Base-by-base conservation (phyloP, 1,284 basidiomycete species). In the Athelia sp. region DNA sequence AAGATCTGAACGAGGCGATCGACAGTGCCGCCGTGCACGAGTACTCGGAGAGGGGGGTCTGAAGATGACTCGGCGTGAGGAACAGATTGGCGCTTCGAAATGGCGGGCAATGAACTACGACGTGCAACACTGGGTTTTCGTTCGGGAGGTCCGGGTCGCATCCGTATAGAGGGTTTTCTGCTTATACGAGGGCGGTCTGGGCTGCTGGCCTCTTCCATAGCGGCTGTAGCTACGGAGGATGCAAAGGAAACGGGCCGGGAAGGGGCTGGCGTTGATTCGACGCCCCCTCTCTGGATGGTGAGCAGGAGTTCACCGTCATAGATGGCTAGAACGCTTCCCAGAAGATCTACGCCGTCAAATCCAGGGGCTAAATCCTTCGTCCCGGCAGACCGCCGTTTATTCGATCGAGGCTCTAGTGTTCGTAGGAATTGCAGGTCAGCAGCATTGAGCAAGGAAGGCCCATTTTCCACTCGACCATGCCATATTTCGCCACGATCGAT, bases 1-100 rank as follows among this genome's bases (percentile, higher is more conserved):
- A 92, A 73, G 11, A 90, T 74, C 44, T 84, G 79, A 8, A 91
- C 84, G 3, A 92, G 70, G 18, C 78, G 74, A 51, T 87, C 84
- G 6, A 91, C 67, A 0, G 88, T 87, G 3, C 88, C 89, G 4
- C 84, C 85, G 56, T 86, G 80, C 10, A 92, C 84, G 4, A 87
- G 67, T 0, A 89, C 88, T 15, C 87, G 79, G 26, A 91, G 69
- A 0, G 87, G 81, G 8, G 80, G 76, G 50, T 87, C 84, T 1
- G 78, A 76, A 0, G 80, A 77, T 0, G 76, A 71, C 56, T 87
- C 83, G 0, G 74, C 60, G 4, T 77, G 66, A n/a, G 82, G 69
- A 21, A 83, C 71, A 48, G 75, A 79, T 2, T 76, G 69, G 11
- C 79, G 72, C 35, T 79, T 77, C 1, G 85, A 84, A n/a, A 90